Conservation (phyloP, 2,329 filamentous ascomycete genomes). For the Ceratocystis ficicola region DNA sequence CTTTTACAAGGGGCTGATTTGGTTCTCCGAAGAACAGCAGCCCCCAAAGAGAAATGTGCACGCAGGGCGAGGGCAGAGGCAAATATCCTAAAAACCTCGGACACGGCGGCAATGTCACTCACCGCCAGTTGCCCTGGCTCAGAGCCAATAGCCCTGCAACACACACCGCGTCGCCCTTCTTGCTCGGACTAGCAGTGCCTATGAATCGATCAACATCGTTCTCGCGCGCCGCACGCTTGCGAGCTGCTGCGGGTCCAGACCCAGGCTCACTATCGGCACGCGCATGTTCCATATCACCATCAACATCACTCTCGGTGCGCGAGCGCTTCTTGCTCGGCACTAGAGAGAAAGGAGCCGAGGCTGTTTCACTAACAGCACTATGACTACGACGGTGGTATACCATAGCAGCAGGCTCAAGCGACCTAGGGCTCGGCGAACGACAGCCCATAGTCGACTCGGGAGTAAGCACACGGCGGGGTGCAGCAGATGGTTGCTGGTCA, state of each 20-base stretch:
- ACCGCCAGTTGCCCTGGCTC: slow-evolving; percentile 75
- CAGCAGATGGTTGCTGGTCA: slow-evolving; percentile 32
- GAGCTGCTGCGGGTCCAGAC: slow-evolving; percentile 13
- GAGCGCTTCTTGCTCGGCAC: slow-evolving; percentile 22
- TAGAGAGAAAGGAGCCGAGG: slow-evolving; percentile 17
- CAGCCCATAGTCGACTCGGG: slow-evolving; percentile 32
- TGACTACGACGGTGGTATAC: not conserved
- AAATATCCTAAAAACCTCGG: not conserved
- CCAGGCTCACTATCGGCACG: not conserved
- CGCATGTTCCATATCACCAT: not conserved
- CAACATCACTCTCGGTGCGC: slow-evolving; percentile 11
- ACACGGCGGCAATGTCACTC: not conserved
- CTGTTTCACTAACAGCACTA: not conserved
- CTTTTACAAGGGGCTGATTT: not conserved
- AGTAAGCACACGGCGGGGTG: slow-evolving; percentile 26
- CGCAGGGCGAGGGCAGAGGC: not conserved
- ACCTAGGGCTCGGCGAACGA: slow-evolving; percentile 28
- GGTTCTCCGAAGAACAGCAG: too few species aligned
- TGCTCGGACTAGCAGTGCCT: slow-evolving; percentile 54
- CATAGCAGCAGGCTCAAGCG: too few species aligned
- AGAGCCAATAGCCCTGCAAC: slow-evolving; percentile 79
- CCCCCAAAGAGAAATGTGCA: not conserved
- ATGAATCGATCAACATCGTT: slow-evolving; percentile 66
- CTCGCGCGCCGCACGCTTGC: slow-evolving; percentile 26
- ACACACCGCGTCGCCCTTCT: slow-evolving; percentile 73